These are phyloP conservation scores for Neovahlkampfia damariscottae DNA, from an alignment of 78 protist genomes.

Conservation along the genomic window DNA sequence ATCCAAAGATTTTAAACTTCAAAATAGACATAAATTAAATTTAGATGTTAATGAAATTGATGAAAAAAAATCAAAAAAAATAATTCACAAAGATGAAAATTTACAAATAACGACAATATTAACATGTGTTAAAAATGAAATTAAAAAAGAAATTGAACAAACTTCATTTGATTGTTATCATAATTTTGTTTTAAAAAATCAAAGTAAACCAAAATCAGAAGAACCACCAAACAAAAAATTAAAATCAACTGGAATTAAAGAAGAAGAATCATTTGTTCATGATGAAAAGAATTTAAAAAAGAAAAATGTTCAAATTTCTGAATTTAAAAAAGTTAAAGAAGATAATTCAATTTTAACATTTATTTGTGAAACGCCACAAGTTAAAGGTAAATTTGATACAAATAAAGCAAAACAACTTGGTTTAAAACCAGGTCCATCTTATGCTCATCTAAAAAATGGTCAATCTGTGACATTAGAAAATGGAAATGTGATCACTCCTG, in stretches of 20 bases:
- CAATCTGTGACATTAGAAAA: neutral
- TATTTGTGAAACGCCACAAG: slow-evolving; percentile 24
- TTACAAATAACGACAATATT: too few species aligned
- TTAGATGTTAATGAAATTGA: too few species aligned
- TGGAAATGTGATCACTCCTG: slow-evolving; percentile 5
- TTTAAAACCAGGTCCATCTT: slow-evolving; percentile 27
- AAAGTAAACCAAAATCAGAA: neutral
- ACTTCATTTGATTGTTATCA: too few species aligned
- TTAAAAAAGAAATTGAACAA: too few species aligned
- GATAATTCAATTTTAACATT: slow-evolving; percentile 2
- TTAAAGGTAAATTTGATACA: slow-evolving; percentile 35
- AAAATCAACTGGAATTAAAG: neutral
- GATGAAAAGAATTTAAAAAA: neutral
- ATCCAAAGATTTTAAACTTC: neutral
- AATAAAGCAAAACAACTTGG: slow-evolving; percentile 45
- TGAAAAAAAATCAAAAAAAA: too few species aligned
- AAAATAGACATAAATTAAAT: neutral
- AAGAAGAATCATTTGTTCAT: neutral
- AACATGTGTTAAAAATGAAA: too few species aligned
- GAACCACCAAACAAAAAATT: neutral
- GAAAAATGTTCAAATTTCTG: neutral
- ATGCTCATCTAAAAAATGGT: neutral
- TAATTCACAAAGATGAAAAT: too few species aligned
- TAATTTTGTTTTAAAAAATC: neutral
- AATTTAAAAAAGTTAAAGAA: neutral